Base-by-base conservation (phyloP, 129 eudicot genomes). In the Scalesia atractyloides region DNA sequence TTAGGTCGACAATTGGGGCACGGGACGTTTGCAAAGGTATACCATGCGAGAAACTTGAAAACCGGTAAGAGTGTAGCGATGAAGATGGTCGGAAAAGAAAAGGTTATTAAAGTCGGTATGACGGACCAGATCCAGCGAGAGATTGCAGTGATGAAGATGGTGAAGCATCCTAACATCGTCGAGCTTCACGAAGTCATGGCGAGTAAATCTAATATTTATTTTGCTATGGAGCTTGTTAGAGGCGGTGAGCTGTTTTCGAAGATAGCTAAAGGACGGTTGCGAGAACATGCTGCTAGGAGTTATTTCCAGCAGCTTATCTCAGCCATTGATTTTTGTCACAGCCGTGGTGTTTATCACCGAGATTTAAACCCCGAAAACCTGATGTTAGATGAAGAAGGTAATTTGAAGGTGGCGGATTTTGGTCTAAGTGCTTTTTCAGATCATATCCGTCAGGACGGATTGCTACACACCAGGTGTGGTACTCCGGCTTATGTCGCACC, bases 401-500 rank as follows among this genome's bases (percentile, higher is more conserved):
- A 87, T 68, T 76, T 92, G 69, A 92, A 92, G 68, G 95, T 92
- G n/a, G 74, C 98, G 1, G 98, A 93, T 75, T 89, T 93, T 33
- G 98, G 98, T 13, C 78, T 93, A 1, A 89, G 92, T 24, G 88
- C 98, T 4, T 87, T 93, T 6, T 18, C 88, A 2, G 90, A 84
- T 7, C 92, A 89, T 47, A 74, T 85, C 26, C 74, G 96, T 18
- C 90, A 82, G 56, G 97, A 89, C 30, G 97, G 96, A 1, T 53
- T 93, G 71, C 63, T 92, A 39, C 96, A 89, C 77, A 92, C 98
- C 1, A 85, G 88, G 1, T 92, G 98, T 46, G 98, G 98, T 0
- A 92, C 98, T 8, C 98, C 98, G 73, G 91, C 93, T 10, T 92
- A 92, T 20, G 98, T 89, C 1, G 92, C 98, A 1, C 96, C 98